Conservation (phyloP, 139 green algal species). For the Astrephomene gubernaculifera region DNA sequence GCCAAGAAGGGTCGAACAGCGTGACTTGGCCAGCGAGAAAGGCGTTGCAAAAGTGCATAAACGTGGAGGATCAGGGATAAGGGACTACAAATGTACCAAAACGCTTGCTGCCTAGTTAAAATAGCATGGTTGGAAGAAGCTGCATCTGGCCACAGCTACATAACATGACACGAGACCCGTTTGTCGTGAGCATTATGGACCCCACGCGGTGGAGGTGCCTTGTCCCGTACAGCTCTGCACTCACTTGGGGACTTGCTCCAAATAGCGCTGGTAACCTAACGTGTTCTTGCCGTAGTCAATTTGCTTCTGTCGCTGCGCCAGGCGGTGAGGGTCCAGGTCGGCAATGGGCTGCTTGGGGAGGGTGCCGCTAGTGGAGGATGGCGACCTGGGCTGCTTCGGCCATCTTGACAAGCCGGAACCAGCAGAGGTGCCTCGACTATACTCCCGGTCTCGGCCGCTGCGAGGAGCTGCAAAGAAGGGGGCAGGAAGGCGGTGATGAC, state of each 20-base stretch:
- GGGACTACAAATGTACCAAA: not conserved
- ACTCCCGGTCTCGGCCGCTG: not conserved
- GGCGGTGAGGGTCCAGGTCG: slow-evolving; percentile 43
- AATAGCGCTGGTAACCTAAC: slow-evolving; percentile 85
- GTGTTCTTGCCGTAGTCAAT: slow-evolving; percentile 95
- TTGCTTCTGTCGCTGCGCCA: slow-evolving; percentile 90
- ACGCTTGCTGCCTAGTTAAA: not conserved
- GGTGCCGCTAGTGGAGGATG: not conserved
- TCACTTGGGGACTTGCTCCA: slow-evolving; percentile 74
- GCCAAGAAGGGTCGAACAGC: not conserved
- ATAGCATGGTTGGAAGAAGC: no score
- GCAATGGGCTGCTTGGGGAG: not conserved
- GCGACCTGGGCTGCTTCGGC: not conserved
- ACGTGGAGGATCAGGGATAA: not conserved
- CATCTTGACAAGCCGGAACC: not conserved
- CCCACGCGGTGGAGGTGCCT: not conserved
- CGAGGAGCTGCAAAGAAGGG: not conserved
- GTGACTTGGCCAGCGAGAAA: not conserved
- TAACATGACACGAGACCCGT: no score
- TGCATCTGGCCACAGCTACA: no score
- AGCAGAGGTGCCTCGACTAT: not conserved
- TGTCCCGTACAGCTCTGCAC: not conserved
- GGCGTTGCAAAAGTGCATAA: not conserved
- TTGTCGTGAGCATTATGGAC: no score
- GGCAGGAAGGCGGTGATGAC: no score